Evolutionary conservation across 371 early-diverging fungal genomes (phyloP), one percentile per base, ranked within the genome.

Genomic region (Apophysomyces variabilis): DNA sequence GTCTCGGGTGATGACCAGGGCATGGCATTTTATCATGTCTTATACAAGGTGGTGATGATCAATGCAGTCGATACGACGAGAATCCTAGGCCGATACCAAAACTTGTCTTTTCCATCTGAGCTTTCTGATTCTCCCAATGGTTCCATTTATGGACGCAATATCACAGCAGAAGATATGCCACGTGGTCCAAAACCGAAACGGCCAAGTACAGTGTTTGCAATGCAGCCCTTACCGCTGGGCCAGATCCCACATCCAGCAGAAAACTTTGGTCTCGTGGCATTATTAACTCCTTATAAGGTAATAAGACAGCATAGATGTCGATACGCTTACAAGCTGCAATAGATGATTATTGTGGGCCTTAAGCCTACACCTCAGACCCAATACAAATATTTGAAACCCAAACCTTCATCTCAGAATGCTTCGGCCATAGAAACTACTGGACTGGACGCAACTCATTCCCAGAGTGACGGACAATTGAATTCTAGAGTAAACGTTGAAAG

Each of bases 1-100:
- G 86, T 92, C 13, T 89, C 90, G 1, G 90, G 85, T 1, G 93
- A 93, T 60, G 86, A 91, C 65, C 84, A 87, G 79, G 92, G 92
- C 6, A 86, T 88, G 81, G 88, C 89, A 0, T 93, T 92, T 71
- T 87, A 88, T 66, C 94, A 93, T 66, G 69, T 86, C 9, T 71
- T 90, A 5, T 85, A 89, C 66, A 87, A 86, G 56, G 82, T 91
- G 6, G 78, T 90, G 63, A 82, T 92, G 83, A 83, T 93, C 12
- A 89, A 87, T 58, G 86, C 87, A 14, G 82, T 87, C 6, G 86
- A 86, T 58, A 88, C 91, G 4, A 88, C 87, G 0, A 80, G 91
- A 43, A 84, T 92, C 13, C 72, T 90, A 6, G 92, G 92, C 18
- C 81, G 90, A 50, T 88, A 88, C 47, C 88, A 86, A 41, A 83